Percentiles rank a stretch among this genome's conserved stretches.
Conservation (phyloP, 1,139 yeast genomes). For the Trichomonascaceae sp. region DNA sequence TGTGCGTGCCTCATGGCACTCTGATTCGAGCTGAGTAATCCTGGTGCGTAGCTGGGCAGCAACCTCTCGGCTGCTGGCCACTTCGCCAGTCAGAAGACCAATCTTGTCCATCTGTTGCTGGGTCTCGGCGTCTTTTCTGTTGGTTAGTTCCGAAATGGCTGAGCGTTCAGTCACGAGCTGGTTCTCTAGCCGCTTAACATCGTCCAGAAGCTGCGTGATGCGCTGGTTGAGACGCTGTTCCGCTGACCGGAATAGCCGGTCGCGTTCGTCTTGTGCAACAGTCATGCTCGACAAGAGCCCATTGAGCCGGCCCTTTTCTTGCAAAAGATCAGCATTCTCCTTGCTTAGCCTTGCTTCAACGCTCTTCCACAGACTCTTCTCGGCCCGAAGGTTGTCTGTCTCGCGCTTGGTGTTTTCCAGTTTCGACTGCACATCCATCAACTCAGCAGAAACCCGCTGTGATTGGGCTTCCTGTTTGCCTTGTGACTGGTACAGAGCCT, state of each 20-base stretch:
- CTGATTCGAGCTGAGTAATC: conserved; percentile 23
- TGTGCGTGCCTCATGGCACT: conserved; percentile 23
- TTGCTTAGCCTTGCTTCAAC: conserved; percentile 39
- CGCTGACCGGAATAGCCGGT: conserved; percentile 37
- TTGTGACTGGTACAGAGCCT: conserved; percentile 42
- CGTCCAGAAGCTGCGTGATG: conserved; percentile 39
- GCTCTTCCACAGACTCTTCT: conserved; percentile 38
- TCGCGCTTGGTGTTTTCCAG: conserved; percentile 31
- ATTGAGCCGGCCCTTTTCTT: conserved; percentile 49
- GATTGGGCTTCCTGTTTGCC: conserved; percentile 43
- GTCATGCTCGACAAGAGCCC: conserved; percentile 52
- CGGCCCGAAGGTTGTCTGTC: conserved; percentile 40
- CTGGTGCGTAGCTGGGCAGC: conserved; percentile 10
- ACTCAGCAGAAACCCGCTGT: conserved; percentile 43
- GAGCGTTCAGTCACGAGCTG: conserved; percentile 38
- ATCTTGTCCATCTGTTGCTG: conserved; percentile 53
- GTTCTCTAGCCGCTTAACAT: conserved; percentile 32
- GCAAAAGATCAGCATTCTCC: conserved; percentile 41
- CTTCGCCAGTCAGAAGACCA: conserved; percentile 41
- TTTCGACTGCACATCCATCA: conserved; percentile 32
- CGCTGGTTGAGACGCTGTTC: conserved; percentile 39
- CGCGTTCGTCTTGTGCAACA: conserved; percentile 49
- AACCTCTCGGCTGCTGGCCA: conserved; percentile 19
- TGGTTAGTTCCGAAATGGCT: conserved; percentile 15
- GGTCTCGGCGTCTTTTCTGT: conserved; percentile 17